Evolutionary conservation across 129 eudicot species (phyloP).

Genomic region (Chrysanthemum seticuspe): DNA sequence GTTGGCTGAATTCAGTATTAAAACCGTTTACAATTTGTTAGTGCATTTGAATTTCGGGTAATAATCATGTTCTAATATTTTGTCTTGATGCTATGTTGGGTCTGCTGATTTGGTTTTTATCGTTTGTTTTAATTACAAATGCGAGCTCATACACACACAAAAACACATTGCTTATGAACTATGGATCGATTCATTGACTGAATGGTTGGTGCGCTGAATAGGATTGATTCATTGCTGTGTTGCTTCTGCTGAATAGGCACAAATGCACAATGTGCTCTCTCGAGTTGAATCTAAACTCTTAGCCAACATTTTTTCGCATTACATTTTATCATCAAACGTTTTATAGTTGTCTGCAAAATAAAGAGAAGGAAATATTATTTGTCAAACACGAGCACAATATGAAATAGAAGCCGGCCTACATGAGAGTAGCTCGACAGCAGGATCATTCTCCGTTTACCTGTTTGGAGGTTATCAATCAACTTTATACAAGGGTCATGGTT

Average conservation of each 20-base stretch:
- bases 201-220: too few relatives aligned
- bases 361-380: not conserved
- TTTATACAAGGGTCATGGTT: not conserved
- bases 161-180: not conserved
- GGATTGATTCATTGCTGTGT: too few relatives aligned
- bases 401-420: not conserved
- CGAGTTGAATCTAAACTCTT: too few relatives aligned
- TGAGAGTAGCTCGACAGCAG: too few relatives aligned
- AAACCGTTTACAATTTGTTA: slow-evolving; percentile 16
- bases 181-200: not conserved
- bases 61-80: slow-evolving; percentile 26
- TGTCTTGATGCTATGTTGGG: slow-evolving; percentile 6
- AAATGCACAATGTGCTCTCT: too few relatives aligned
- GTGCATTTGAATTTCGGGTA: slow-evolving; percentile 1
- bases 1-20: slow-evolving; percentile 8
- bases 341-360: not conserved
- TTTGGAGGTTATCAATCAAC: too few relatives aligned
- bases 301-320: not conserved
- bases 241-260: too few relatives aligned
- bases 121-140: too few relatives aligned
- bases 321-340: not conserved
- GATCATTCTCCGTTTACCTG: too few relatives aligned
- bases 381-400: not conserved
- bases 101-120: not conserved
- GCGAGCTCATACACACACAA: not conserved